Percentiles rank a stretch among this genome's conserved stretches.
Evolutionary conservation across 306 rosid genomes (phyloP).

Genomic region (Cucurbita argyrosperma): DNA sequence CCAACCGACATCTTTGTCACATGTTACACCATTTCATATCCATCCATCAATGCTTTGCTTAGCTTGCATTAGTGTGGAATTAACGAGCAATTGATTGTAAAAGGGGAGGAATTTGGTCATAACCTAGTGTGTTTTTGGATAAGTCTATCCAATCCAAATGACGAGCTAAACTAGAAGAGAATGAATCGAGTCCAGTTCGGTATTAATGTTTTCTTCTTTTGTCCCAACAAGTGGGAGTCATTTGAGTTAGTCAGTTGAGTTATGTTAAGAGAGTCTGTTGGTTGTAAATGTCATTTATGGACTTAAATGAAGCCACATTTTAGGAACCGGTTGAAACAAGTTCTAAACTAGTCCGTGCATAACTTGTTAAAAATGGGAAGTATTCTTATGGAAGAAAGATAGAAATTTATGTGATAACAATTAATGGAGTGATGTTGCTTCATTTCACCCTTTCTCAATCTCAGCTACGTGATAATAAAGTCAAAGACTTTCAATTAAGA

Average conservation of each 20-base stretch:
- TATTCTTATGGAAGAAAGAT: background rate
- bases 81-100: background rate
- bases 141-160: background rate
- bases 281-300: too few species aligned
- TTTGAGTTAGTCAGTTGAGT: too few species aligned
- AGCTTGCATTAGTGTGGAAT: background rate
- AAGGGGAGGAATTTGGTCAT: background rate
- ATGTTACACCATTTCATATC: background rate
- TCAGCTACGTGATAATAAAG: background rate
- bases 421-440: background rate
- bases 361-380: background rate
- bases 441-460: background rate
- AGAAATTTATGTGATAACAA: background rate
- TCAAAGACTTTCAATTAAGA: background rate
- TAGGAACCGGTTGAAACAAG: background rate
- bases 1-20: background rate
- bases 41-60: background rate
- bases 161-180: background rate
- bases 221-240: too few species aligned
- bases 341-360: background rate
- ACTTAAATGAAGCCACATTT: background rate
- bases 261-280: too few species aligned
- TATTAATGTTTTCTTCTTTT: too few species aligned
- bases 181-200: too few species aligned
- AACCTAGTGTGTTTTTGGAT: background rate